Percentiles rank a stretch among this genome's conserved stretches.
phyloP scores from a whole-genome alignment of 2,329 filamentous ascomycete genomes.

The Xylaria sp. region DNA sequence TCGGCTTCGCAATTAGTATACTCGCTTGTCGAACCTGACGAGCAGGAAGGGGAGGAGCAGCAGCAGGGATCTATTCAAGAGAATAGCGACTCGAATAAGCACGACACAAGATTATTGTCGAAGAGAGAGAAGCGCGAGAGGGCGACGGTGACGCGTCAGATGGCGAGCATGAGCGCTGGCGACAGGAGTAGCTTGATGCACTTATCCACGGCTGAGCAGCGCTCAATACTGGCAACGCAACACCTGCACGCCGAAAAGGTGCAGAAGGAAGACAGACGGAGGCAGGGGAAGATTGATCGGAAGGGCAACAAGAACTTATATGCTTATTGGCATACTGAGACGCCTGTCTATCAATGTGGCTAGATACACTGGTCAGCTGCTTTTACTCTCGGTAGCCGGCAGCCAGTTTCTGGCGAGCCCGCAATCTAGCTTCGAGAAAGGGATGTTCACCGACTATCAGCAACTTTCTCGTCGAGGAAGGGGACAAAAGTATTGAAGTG shows the following conservation, averaged over 20 bases:
- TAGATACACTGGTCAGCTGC: slow-evolving; percentile 16
- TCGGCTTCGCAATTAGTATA: slow-evolving; percentile 37
- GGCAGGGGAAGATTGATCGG: slow-evolving; percentile 45
- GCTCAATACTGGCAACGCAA: slow-evolving; percentile 41
- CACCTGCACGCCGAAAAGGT: slow-evolving; percentile 39
- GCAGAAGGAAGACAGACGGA: slow-evolving; percentile 46
- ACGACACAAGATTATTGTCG: slow-evolving; percentile 35
- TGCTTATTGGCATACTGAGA: slow-evolving; percentile 51
- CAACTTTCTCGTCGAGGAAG: too few species aligned
- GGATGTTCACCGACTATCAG: too few species aligned
- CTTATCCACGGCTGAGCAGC: slow-evolving; percentile 41
- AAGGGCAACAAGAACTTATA: slow-evolving; percentile 52
- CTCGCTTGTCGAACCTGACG: slow-evolving; percentile 22
- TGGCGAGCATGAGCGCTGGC: slow-evolving; percentile 41
- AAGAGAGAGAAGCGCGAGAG: slow-evolving; percentile 42
- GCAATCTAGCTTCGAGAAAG: too few species aligned
- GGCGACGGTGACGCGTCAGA: slow-evolving; percentile 37
- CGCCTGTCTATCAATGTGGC: slow-evolving; percentile 49
- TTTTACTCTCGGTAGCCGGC: too few species aligned
- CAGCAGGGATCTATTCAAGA: slow-evolving; percentile 30
- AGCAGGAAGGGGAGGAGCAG: slow-evolving; percentile 12
- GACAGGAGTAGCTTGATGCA: slow-evolving; percentile 43
- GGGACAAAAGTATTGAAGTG: too few species aligned
- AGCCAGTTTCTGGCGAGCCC: too few species aligned
- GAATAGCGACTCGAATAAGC: slow-evolving; percentile 20